phyloP scores from a whole-genome alignment of 2,329 filamentous ascomycete genomes.

The Aspergillus sp. region DNA sequence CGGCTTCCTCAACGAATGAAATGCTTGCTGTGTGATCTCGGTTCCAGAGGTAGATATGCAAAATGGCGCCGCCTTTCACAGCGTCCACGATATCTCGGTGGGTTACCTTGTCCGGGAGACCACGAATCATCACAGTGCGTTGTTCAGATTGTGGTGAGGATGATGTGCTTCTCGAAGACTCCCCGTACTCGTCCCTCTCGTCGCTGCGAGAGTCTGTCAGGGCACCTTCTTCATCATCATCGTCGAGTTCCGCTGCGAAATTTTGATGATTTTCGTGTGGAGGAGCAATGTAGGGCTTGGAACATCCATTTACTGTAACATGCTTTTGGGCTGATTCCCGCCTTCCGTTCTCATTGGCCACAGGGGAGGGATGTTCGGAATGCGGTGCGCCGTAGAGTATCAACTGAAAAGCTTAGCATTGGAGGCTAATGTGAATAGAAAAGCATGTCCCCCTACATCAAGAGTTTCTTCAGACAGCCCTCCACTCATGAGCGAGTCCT shows the following conservation, averaged over 20 bases:
- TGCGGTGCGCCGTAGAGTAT: slow-evolving; percentile 19
- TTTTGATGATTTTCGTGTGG: neutral
- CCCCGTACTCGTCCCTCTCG: slow-evolving; percentile 25
- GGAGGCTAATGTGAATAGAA: slow-evolving; percentile 1
- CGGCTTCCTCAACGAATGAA: slow-evolving; percentile 66
- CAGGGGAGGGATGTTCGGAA: neutral
- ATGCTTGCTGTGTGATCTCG: slow-evolving; percentile 63
- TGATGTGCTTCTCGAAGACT: slow-evolving; percentile 19
- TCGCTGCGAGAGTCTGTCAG: slow-evolving; percentile 24
- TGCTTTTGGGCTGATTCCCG: neutral
- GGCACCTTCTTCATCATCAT: slow-evolving; percentile 24
- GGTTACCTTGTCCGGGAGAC: slow-evolving; percentile 62
- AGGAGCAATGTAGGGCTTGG: neutral
- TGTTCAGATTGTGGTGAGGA: slow-evolving; percentile 19
- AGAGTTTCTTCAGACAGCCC: slow-evolving; percentile 52
- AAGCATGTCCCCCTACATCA: slow-evolving; percentile 37
- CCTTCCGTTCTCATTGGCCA: neutral
- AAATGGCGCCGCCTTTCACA: slow-evolving; percentile 68
- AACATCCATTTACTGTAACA: neutral
- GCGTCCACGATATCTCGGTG: slow-evolving; percentile 65
- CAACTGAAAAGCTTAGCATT: slow-evolving; percentile 20
- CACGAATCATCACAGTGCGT: slow-evolving; percentile 55
- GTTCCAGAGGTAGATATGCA: slow-evolving; percentile 65
- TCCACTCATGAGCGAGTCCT: slow-evolving; percentile 50
- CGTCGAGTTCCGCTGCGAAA: slow-evolving; percentile 7